A percentile compares a stretch with the other conserved stretches of the same genome.
phyloP scores from a whole-genome alignment of 208 protist genomes.

The Trypanosoma melophagium region DNA sequence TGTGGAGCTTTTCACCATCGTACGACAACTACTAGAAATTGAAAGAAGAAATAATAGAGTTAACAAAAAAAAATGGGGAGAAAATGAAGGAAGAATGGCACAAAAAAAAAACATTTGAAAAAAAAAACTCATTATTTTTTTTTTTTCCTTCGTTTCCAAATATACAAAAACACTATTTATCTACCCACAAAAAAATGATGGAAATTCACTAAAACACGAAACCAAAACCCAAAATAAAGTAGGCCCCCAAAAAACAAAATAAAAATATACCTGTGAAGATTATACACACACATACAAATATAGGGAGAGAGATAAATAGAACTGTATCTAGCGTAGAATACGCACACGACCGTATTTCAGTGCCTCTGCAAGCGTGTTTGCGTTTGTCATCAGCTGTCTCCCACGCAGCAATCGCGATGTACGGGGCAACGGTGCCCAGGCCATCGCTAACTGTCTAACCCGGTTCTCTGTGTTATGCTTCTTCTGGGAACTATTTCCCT shows the following conservation, averaged over 20 bases:
- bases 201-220: too few relatives aligned
- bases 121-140: too few relatives aligned
- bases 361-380: conserved; percentile 15
- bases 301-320: not conserved
- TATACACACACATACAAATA: conserved; percentile 1
- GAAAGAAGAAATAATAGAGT: not conserved
- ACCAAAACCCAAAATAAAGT: too few relatives aligned
- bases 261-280: not conserved
- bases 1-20: conserved; percentile 16
- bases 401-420: conserved; percentile 10
- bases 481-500: not conserved
- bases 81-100: not conserved
- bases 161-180: too few relatives aligned
- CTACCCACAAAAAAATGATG: too few relatives aligned
- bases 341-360: conserved; percentile 25
- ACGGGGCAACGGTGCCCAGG: conserved; percentile 25
- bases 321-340: not conserved
- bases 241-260: too few relatives aligned
- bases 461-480: not conserved
- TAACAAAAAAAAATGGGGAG: conserved; percentile 10
- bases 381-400: not conserved
- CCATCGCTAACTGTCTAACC: not conserved
- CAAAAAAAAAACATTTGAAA: conserved; percentile 8
- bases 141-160: too few relatives aligned
- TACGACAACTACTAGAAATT: not conserved